A percentile compares a stretch with the other conserved stretches of the same genome.
phyloP scores from a whole-genome alignment of 2,329 filamentous ascomycete species.

The Trichothecium roseum region DNA sequence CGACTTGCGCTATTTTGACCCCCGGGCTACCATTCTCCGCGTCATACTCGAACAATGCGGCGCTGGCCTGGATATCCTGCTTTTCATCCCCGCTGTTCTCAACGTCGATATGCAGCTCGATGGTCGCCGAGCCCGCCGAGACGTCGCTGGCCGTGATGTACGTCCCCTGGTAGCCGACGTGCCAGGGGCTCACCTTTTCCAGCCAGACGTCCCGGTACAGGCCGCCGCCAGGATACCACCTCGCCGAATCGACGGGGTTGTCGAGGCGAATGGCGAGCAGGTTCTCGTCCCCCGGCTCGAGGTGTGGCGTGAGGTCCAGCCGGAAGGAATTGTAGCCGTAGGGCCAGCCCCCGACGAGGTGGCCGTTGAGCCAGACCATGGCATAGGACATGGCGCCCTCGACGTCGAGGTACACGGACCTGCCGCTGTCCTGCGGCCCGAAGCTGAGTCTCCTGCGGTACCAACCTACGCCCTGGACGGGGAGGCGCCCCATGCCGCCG shows the following conservation, averaged over 20 bases:
- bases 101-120: conserved; percentile 32
- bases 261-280: conserved; percentile 39
- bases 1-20: conserved; percentile 21
- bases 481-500: conserved; percentile 31
- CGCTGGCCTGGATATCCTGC: conserved; percentile 25
- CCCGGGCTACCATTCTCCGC: conserved; percentile 14
- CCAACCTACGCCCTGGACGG: conserved; percentile 42
- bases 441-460: conserved; percentile 32
- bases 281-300: conserved; percentile 24
- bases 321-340: conserved; percentile 41
- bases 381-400: conserved; percentile 42
- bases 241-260: conserved; percentile 34
- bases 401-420: conserved; percentile 33
- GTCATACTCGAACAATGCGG: conserved; percentile 28
- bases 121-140: conserved; percentile 30
- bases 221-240: conserved; percentile 45
- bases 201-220: conserved; percentile 46
- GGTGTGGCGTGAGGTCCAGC: conserved; percentile 35
- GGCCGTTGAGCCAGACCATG: conserved; percentile 40
- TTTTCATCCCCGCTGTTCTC: conserved; percentile 28
- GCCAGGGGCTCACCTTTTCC: conserved; percentile 31
- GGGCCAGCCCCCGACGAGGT: conserved; percentile 40
- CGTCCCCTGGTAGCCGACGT: conserved; percentile 39
- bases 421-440: conserved; percentile 18
- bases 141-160: conserved; percentile 34